Conservation (phyloP, 2,329 filamentous ascomycete species). For the Fusarium torreyae region DNA sequence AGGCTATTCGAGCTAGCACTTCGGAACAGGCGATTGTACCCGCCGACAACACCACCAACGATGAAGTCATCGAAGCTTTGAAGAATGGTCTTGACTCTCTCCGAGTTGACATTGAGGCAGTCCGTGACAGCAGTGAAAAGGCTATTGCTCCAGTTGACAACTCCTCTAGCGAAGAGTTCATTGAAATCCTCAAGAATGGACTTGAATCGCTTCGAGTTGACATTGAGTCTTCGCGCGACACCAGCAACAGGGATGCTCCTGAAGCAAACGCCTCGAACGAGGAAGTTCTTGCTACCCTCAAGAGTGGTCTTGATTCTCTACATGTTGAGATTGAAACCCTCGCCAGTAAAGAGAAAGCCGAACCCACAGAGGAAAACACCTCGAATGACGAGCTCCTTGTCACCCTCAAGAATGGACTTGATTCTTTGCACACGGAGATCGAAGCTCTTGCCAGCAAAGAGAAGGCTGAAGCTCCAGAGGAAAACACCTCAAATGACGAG, state of each 20-base stretch:
- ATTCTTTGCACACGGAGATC: slow-evolving; percentile 80
- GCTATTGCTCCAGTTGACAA: slow-evolving; percentile 34
- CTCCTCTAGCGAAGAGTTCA: slow-evolving; percentile 36
- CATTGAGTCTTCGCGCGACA: slow-evolving; percentile 68
- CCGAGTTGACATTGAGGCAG: slow-evolving; percentile 33
- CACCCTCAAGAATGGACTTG: slow-evolving; percentile 83
- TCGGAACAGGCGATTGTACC: slow-evolving; percentile 60
- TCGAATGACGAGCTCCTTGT: slow-evolving; percentile 88
- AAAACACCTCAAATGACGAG: slow-evolving; percentile 73
- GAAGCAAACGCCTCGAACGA: slow-evolving; percentile 82
- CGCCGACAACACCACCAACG: slow-evolving; percentile 35
- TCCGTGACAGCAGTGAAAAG: slow-evolving; percentile 75
- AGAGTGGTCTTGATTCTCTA: slow-evolving; percentile 80
- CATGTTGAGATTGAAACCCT: slow-evolving; percentile 79
- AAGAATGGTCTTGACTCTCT: slow-evolving; percentile 43
- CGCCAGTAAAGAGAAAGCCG: slow-evolving; percentile 77
- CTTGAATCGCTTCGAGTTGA: slow-evolving; percentile 43
- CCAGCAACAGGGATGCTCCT: slow-evolving; percentile 67
- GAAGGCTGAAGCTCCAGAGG: slow-evolving; percentile 26
- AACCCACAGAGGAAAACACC: slow-evolving; percentile 72
- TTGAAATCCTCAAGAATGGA: slow-evolving; percentile 42
- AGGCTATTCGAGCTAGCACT: slow-evolving; percentile 67
- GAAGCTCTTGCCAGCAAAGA: slow-evolving; percentile 72
- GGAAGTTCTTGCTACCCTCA: slow-evolving; percentile 87
- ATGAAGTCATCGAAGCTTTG: slow-evolving; percentile 41